These are phyloP conservation scores for Puccinia novopanici DNA, from an alignment of 1,284 basidiomycete genomes.

Conservation along the genomic window DNA sequence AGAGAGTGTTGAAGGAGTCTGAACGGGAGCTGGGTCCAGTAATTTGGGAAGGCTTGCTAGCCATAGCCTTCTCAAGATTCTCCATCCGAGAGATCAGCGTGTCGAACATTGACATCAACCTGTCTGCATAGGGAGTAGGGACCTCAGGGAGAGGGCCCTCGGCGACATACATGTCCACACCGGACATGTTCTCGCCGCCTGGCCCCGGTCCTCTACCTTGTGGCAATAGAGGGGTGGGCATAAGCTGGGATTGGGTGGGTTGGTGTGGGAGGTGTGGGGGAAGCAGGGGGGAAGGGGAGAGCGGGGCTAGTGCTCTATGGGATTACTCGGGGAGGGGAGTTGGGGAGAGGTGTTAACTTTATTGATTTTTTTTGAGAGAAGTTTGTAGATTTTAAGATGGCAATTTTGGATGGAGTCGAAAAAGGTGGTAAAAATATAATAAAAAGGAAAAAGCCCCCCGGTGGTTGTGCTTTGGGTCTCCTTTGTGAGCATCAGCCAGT, in stretches of 20 bases:
- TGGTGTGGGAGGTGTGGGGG: not conserved
- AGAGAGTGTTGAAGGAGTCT: too few species aligned
- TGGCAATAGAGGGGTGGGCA: not conserved
- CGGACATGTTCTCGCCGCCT: not conserved
- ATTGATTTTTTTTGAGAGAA: not conserved
- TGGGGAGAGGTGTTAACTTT: not conserved
- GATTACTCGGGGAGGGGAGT: not conserved
- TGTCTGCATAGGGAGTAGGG: not conserved
- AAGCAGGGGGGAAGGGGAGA: not conserved
- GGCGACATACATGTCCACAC: not conserved
- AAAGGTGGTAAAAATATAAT: not conserved
- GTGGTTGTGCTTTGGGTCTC: too few species aligned
- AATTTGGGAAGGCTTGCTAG: not conserved
- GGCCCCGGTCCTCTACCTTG: not conserved
- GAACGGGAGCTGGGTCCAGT: not conserved
- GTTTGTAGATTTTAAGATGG: not conserved
- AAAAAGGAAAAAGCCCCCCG: not conserved
- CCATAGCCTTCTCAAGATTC: not conserved
- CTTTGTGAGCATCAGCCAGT: too few species aligned
- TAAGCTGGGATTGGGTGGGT: not conserved
- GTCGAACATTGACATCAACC: not conserved
- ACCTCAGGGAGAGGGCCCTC: not conserved
- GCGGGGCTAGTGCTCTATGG: not conserved
- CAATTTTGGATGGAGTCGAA: not conserved
- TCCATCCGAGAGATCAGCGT: too few species aligned